Conservation (phyloP, 129 eudicot species). For the Chrysanthemum lavandulifolium region DNA sequence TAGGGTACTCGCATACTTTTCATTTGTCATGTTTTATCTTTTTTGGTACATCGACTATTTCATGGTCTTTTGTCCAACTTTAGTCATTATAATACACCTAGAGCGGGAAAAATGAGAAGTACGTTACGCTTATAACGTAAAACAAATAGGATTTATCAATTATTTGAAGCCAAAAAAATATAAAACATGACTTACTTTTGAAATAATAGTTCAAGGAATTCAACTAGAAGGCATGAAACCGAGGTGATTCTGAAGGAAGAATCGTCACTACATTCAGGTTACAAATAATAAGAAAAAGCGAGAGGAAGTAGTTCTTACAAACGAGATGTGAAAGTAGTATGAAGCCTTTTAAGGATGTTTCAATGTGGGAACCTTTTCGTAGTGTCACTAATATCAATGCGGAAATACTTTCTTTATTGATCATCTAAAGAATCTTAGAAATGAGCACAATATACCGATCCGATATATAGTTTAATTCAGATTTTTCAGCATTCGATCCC, state of each 20-base stretch:
- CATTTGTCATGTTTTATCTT: not conserved
- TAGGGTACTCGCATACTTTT: no score
- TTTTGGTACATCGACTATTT: no score
- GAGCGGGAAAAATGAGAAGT: no score
- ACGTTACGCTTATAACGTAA: no score
- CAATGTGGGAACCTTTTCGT: conserved; percentile 4
- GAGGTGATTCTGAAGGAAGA: conserved; percentile 4
- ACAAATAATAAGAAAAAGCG: not conserved
- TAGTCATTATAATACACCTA: no score
- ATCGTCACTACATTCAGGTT: not conserved
- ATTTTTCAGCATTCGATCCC: conserved; percentile 15
- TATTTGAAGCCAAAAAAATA: not conserved
- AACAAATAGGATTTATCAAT: no score
- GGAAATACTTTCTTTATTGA: conserved; percentile 10
- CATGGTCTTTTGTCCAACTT: no score
- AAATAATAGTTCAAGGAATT: conserved; percentile 3
- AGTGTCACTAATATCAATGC: not conserved
- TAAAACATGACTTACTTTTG: not conserved
- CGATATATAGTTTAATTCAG: conserved; percentile 19
- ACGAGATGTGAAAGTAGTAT: conserved; percentile 8
- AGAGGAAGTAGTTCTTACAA: conserved; percentile 7
- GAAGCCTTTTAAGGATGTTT: conserved; percentile 15
- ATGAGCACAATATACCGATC: not conserved
- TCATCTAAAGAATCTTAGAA: not conserved
- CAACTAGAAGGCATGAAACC: not conserved